Percentiles rank a stretch among this genome's conserved stretches.
phyloP scores from a whole-genome alignment of 257 asterid species.

The Petrea volubilis region DNA sequence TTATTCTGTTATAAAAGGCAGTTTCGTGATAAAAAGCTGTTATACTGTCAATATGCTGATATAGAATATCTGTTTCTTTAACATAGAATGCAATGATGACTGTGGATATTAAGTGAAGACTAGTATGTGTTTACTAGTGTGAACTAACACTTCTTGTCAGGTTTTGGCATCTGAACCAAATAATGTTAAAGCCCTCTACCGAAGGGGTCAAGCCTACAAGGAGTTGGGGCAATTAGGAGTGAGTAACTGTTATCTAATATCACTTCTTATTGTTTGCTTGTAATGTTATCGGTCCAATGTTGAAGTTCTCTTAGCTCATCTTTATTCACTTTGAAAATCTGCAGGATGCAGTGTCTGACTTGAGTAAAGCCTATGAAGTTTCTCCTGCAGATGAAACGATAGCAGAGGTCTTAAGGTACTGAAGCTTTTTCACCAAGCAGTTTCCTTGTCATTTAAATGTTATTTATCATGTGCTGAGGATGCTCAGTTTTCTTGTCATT shows the following conservation, averaged over 20 bases:
- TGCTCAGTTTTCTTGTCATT: background rate
- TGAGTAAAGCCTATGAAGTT: constrained; percentile 76
- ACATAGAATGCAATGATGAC: constrained; percentile 6
- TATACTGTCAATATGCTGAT: background rate
- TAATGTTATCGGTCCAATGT: constrained; percentile 5
- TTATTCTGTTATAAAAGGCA: constrained; percentile 18
- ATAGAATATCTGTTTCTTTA: background rate
- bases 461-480: background rate
- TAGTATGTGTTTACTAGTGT: constrained; percentile 10
- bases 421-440: background rate
- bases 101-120: constrained; percentile 10
- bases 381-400: constrained; percentile 94
- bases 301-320: constrained; percentile 6
- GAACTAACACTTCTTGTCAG: constrained; percentile 49
- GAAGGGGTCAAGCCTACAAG: constrained; percentile 92
- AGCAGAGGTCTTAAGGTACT: constrained; percentile 80
- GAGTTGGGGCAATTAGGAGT: constrained; percentile 72
- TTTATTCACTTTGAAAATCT: constrained; percentile 21
- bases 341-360: constrained; percentile 90
- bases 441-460: constrained; percentile 4
- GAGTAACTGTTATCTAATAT: constrained; percentile 37
- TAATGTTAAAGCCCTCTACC: constrained; percentile 88
- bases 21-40: constrained; percentile 5
- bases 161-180: constrained; percentile 69
- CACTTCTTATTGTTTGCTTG: constrained; percentile 13